phyloP scores from a whole-genome alignment of 257 asterid species.

The Apocynum venetum region DNA sequence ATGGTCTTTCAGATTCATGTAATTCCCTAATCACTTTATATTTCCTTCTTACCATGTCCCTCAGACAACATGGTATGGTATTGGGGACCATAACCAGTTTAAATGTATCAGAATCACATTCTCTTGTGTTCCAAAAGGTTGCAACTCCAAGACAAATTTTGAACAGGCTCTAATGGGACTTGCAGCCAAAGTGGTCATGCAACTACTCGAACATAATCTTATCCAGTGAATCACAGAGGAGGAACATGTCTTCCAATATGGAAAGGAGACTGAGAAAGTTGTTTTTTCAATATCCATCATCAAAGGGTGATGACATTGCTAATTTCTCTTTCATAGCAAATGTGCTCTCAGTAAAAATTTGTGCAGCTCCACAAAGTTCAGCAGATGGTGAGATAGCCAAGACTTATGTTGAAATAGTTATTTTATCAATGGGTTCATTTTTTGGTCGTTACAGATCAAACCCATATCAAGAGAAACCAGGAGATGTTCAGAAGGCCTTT shows the following conservation, averaged over 20 bases:
- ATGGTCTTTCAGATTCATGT: constrained; percentile 11
- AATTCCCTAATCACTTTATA: constrained; percentile 11
- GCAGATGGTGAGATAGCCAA: neutral
- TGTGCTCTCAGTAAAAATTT: constrained; percentile 13
- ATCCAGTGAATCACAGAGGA: constrained; percentile 10
- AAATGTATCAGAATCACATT: constrained; percentile 2
- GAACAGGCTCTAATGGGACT: neutral
- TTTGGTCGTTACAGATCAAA: constrained; percentile 10
- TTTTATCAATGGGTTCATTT: constrained; percentile 20
- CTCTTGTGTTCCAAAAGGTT: constrained; percentile 11
- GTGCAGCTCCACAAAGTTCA: constrained; percentile 15
- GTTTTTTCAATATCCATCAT: constrained; percentile 14
- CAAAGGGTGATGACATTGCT: constrained; percentile 12
- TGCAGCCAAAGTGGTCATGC: constrained; percentile 4
- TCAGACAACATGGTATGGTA: neutral
- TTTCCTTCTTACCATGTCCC: constrained; percentile 9
- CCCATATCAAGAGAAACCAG: constrained; percentile 5
- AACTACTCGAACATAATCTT: neutral
- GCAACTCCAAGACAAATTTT: neutral
- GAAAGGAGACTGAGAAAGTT: neutral
- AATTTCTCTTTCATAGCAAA: constrained; percentile 13
- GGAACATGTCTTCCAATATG: constrained; percentile 7
- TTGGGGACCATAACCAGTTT: constrained; percentile 21
- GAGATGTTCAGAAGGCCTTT: neutral
- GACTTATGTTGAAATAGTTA: constrained; percentile 3